A percentile compares a stretch with the other conserved stretches of the same genome.
These are phyloP conservation scores for Dovyalis caffra DNA, from an alignment of 345 rosid genomes.

Conservation along the genomic window DNA sequence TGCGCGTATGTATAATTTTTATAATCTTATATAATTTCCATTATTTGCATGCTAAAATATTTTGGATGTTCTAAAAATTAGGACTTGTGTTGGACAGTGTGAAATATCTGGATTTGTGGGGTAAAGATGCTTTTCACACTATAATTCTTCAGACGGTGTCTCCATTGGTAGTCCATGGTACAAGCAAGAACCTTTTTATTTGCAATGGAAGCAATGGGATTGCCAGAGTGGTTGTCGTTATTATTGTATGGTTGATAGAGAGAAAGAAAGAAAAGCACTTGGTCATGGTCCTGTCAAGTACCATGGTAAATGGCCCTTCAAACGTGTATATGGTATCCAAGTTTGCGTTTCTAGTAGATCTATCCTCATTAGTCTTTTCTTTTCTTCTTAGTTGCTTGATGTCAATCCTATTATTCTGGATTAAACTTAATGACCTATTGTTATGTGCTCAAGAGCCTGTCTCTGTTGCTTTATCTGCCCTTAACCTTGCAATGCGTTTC, in stretches of 20 bases:
- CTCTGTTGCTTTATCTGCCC: constrained; percentile 75
- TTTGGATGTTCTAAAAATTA: constrained; percentile 13
- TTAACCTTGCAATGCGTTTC: constrained; percentile 76
- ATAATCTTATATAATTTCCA: background rate
- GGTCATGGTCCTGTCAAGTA: constrained; percentile 76
- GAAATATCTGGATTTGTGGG: constrained; percentile 82
- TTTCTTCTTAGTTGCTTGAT: background rate
- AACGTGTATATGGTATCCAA: constrained; percentile 77
- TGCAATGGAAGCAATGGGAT: constrained; percentile 85
- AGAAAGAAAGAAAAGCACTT: constrained; percentile 60
- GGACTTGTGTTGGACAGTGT: constrained; percentile 74
- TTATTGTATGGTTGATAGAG: constrained; percentile 81
- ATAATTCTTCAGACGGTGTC: constrained; percentile 79
- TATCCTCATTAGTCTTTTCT: background rate
- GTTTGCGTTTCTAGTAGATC: constrained; percentile 23
- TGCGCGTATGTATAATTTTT: background rate
- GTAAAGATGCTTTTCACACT: constrained; percentile 66
- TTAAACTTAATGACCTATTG: constrained; percentile 2
- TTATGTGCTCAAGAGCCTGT: constrained; percentile 61
- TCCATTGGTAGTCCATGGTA: constrained; percentile 75
- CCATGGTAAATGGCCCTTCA: constrained; percentile 88
- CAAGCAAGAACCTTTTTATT: constrained; percentile 81
- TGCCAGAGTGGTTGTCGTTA: constrained; percentile 65
- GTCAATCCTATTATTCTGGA: background rate
- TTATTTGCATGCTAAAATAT: background rate